Evolutionary conservation across 179 eudicot species (phyloP).

Genomic region (Spinacia oleracea): DNA sequence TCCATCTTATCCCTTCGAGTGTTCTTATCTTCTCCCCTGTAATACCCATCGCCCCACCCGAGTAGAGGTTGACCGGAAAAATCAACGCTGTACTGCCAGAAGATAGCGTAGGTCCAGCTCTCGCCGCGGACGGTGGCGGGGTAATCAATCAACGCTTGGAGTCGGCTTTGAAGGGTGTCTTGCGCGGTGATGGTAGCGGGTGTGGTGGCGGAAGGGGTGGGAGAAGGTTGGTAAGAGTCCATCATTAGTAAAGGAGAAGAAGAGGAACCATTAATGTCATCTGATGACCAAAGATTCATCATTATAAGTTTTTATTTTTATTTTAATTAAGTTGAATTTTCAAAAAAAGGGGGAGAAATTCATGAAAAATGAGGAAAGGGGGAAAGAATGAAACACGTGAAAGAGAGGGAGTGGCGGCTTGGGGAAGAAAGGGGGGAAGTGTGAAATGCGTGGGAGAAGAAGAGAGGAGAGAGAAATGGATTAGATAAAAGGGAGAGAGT

Average conservation of each 20-base stretch:
- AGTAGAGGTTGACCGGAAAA: conserved; percentile 39
- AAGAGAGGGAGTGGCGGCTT: conserved; percentile 18
- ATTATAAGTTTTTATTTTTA: neutral
- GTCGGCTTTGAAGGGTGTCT: conserved; percentile 74
- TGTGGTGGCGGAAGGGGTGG: conserved; percentile 5
- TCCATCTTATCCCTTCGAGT: neutral
- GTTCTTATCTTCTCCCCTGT: conserved; percentile 57
- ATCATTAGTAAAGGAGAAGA: conserved; percentile 29
- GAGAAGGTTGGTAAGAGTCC: conserved; percentile 27
- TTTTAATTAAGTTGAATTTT: neutral
- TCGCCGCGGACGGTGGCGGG: conserved; percentile 28
- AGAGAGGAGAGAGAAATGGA: neutral
- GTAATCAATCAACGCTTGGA: conserved; percentile 65
- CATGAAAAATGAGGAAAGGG: conserved; percentile 10
- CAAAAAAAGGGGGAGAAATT: neutral
- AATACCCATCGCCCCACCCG: conserved; percentile 90
- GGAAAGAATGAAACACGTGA: conserved; percentile 28
- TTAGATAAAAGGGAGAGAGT: neutral
- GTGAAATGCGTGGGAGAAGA: conserved; percentile 22
- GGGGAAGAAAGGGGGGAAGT: neutral
- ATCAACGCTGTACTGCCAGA: conserved; percentile 68
- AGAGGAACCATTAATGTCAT: conserved; percentile 31
- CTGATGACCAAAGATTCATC: conserved; percentile 49
- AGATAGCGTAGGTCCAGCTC: conserved; percentile 91
- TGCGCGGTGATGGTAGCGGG: conserved; percentile 25